phyloP scores from a whole-genome alignment of 345 rosid genomes.

The Lepidium didymum region DNA sequence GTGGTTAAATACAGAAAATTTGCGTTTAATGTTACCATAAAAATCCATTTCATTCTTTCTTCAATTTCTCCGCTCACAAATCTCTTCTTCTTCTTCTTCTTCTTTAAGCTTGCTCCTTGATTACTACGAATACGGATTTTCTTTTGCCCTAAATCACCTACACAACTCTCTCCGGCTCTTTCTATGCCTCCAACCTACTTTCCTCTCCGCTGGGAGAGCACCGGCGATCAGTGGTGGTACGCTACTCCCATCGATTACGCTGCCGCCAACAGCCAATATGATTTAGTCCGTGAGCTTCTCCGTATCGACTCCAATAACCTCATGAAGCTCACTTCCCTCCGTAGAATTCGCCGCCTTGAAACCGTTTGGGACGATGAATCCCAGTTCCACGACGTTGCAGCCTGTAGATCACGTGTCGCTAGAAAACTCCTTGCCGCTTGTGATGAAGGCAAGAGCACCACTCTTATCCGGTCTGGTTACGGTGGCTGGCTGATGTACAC shows the following conservation, averaged over 20 bases:
- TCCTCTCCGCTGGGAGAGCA: constrained; percentile 94
- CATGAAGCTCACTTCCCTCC: constrained; percentile 83
- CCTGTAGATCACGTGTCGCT: constrained; percentile 65
- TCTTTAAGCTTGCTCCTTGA: constrained; percentile 20
- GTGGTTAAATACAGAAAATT: too few relatives aligned
- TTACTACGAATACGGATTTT: constrained; percentile 1
- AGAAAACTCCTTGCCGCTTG: constrained; percentile 57
- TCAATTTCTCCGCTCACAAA: neutral
- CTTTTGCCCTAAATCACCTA: neutral
- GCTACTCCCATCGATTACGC: constrained; percentile 95
- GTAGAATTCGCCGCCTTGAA: constrained; percentile 90
- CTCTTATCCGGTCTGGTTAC: constrained; percentile 66
- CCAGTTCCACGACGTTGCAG: constrained; percentile 58
- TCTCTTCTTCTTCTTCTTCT: neutral
- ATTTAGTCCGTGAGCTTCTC: constrained; percentile 80
- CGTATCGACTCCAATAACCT: constrained; percentile 78
- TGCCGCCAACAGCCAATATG: constrained; percentile 89
- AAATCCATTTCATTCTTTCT: neutral
- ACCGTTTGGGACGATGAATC: constrained; percentile 87
- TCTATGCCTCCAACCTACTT: constrained; percentile 62
- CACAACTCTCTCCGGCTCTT: neutral
- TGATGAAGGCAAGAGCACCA: constrained; percentile 46
- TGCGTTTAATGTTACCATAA: too few relatives aligned
- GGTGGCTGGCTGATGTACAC: constrained; percentile 95
- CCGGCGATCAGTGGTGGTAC: constrained; percentile 98